phyloP scores from a whole-genome alignment of 768 basidiomycete genomes.

The Lactarius hengduanensis region DNA sequence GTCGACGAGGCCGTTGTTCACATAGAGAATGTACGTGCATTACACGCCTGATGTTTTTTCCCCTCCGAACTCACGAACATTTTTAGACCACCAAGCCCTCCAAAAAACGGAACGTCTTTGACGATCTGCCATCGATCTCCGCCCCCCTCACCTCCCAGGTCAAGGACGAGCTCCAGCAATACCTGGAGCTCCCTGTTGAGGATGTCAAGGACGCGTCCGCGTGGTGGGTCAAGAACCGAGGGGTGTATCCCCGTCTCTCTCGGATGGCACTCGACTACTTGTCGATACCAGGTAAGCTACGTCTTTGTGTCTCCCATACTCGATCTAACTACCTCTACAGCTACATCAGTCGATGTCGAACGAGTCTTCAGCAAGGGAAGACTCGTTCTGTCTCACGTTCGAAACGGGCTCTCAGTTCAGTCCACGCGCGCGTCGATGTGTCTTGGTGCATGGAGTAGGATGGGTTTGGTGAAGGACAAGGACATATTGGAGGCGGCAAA shows the following conservation, averaged over 20 bases:
- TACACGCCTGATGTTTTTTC: no score
- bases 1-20: no score
- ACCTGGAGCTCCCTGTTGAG: background rate
- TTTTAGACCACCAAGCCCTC: no score
- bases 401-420: constrained; percentile 11
- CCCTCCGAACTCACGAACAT: no score
- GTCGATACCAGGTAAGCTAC: constrained; percentile 33
- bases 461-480: no score
- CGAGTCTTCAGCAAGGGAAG: constrained; percentile 25
- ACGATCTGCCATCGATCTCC: background rate
- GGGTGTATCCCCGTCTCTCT: background rate
- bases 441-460: no score
- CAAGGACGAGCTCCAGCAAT: background rate
- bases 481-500: no score
- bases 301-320: no score
- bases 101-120: background rate
- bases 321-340: constrained; percentile 5
- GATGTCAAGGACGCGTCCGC: background rate
- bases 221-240: constrained; percentile 6
- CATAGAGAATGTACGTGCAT: no score
- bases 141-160: background rate
- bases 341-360: constrained; percentile 26
- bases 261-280: constrained; percentile 22
- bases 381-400: constrained; percentile 20
- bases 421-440: no score